phyloP scores from a whole-genome alignment of 805 yeast genomes.

The Priceomyces castillae region DNA sequence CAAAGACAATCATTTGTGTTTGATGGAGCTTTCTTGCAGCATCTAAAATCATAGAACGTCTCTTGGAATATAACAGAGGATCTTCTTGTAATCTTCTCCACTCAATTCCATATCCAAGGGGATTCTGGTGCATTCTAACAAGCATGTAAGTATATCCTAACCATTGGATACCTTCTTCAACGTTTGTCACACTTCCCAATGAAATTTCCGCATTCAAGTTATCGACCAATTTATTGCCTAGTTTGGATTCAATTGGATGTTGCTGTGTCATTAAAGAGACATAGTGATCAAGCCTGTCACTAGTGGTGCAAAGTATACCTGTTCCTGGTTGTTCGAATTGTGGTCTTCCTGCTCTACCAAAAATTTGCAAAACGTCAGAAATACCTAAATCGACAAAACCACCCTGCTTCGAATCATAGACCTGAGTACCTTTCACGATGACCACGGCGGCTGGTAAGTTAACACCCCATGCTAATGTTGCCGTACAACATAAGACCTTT shows the following conservation, averaged over 20 bases:
- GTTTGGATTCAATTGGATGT: conserved; percentile 89
- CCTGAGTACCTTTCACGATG: conserved; percentile 93
- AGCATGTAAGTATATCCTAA: conserved; percentile 93
- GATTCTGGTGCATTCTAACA: conserved; percentile 93
- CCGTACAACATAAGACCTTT: conserved; percentile 90
- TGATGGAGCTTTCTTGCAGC: conserved; percentile 85
- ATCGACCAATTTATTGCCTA: conserved; percentile 77
- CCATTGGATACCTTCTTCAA: conserved; percentile 96
- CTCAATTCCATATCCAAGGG: conserved; percentile 85
- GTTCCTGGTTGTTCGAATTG: conserved; percentile 91
- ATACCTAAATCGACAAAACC: conserved; percentile 93
- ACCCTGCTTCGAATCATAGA: conserved; percentile 91
- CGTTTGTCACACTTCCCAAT: conserved; percentile 89
- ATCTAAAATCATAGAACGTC: conserved; percentile 70
- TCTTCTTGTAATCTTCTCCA: conserved; percentile 85
- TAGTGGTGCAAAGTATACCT: conserved; percentile 83
- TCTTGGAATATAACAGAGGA: conserved; percentile 68
- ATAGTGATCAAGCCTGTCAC: conserved; percentile 81
- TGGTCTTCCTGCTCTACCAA: conserved; percentile 99
- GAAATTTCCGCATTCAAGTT: conserved; percentile 96
- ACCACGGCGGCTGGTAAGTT: conserved; percentile 98
- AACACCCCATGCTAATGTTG: conserved; percentile 99
- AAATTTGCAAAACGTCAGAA: conserved; percentile 94
- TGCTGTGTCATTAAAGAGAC: conserved; percentile 88
- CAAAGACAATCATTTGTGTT: conserved; percentile 90